Base-by-base conservation (phyloP, 2,329 filamentous ascomycete species). In the Coniella vitis region DNA sequence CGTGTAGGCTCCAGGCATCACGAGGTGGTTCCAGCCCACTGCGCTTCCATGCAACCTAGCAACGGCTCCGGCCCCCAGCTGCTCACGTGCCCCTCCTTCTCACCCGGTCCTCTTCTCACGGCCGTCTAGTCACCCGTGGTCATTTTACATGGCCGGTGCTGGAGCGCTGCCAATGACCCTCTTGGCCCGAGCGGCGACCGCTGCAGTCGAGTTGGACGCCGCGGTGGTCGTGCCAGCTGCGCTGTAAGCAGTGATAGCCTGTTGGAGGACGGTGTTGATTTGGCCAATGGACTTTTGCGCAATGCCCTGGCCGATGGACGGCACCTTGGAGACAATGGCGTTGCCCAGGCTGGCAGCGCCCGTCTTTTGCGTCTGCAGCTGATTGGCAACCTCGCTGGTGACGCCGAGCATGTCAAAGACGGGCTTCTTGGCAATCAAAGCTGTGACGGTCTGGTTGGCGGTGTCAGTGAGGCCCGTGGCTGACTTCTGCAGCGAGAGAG, bases 321-420 rank as follows among this genome's bases (percentile, higher is more conserved):
- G 59, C 7, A 61, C 55, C 57, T 61, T 61, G 53, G 52, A 53
- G 20, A 61, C 57, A 31, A 61, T 44, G 38, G 58, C 59, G 22
- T 54, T 51, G 48, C 58, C 58, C 25, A 61, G 57, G 17, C 85
- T 58, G 2, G 35, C 16, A 32, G 56, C 43, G 2, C 47, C 45
- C 2, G 47, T 39, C 56, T 60, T 56, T 45, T 61, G 59, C 17
- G 57, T 44, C 41, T 58, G 54, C 38, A 61, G 57, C 44, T 57
- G 48, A 48, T 54, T 45, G 20, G 58, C 53, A 35, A 59, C 59
- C n/a, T 57, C 39, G 39, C 49, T 50, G 20, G 58, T 59, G 44
- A 57, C 59, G 20, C 59, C 58, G 16, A 61, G 56, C 55, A 57
- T 51, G 52, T 61, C 59, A 14, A 61, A 55, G 32, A 52, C 47